phyloP scores from a whole-genome alignment of 1,139 yeast genomes.

The Geotrichum histeridarum region DNA sequence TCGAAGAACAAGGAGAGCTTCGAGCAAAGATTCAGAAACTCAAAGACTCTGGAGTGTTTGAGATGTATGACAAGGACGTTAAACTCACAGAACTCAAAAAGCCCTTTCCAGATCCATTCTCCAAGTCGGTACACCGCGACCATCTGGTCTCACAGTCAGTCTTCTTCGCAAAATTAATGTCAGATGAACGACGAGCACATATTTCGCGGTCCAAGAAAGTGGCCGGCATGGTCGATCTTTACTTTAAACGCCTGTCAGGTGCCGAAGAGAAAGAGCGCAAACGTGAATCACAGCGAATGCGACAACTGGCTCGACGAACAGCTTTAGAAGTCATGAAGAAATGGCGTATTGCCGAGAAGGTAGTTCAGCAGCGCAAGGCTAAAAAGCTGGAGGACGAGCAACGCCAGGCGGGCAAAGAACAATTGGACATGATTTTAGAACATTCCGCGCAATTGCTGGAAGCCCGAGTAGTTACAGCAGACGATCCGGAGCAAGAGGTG shows the following conservation, averaged over 20 bases:
- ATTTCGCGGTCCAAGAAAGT: slow-evolving; percentile 65
- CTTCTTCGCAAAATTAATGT: slow-evolving; percentile 64
- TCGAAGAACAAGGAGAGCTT: slow-evolving; percentile 44
- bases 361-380: slow-evolving; percentile 45
- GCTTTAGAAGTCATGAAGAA: slow-evolving; percentile 81
- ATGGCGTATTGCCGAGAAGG: slow-evolving; percentile 89
- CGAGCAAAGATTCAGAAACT: slow-evolving; percentile 51
- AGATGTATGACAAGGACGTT: slow-evolving; percentile 39
- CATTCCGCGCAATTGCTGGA: slow-evolving; percentile 87
- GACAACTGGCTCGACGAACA: slow-evolving; percentile 68
- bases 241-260: slow-evolving; percentile 79
- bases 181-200: slow-evolving; percentile 61
- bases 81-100: slow-evolving; percentile 40
- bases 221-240: slow-evolving; percentile 77
- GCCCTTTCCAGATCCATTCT: slow-evolving; percentile 41
- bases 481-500: slow-evolving; percentile 16
- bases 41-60: slow-evolving; percentile 46
- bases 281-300: slow-evolving; percentile 50
- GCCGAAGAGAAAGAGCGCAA: slow-evolving; percentile 77
- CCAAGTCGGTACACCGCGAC: slow-evolving; percentile 57
- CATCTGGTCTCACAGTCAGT: slow-evolving; percentile 73
- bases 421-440: slow-evolving; percentile 80
- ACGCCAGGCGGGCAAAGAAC: slow-evolving; percentile 80
- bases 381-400: slow-evolving; percentile 42
- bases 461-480: slow-evolving; percentile 53